Evolutionary conservation across 345 rosid genomes (phyloP), one percentile per base, ranked within the genome.

Genomic region (Mangifera indica): DNA sequence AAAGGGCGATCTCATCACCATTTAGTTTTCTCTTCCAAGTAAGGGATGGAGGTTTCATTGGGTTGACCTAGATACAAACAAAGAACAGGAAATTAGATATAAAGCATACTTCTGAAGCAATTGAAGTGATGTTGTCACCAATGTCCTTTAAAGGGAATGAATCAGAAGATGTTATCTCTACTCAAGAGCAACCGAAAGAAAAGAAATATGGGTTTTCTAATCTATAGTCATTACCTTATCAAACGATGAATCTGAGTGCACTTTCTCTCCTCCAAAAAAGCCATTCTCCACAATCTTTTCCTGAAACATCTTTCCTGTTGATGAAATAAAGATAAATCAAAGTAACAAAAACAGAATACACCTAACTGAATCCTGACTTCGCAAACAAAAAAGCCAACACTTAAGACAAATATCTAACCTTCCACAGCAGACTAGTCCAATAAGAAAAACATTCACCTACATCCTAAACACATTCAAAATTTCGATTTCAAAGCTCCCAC

Each of bases 1-100:
- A 71, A 58, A 79, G 90, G 75, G 52, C 65, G 63, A 67, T 78
- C 63, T 20, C 63, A 32, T 80, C 78, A 51, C 81, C 64, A 66
- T 81, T 69, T 71, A 90, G 67, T 72, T 83, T 85, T 56, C 93
- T 80, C 74, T 82, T 81, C 97, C 93, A 91, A 55, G 97, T 85
- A 72, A 88, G 78, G 14, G 86, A 40, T 63, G 87, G 79, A 25
- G 87, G 91, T 75, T 84, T 79, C 61, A 72, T 84, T 0, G 88
- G 85, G 76, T 85, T 84, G 78, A 88, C 88, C 87, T 87, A 73
- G 62, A 75, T 66, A 60, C 26, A 70, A 26, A 72, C 12, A 69
- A 12, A 71, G 1, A 67, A 57, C 46, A 60, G 56, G 22, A 56
- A 66, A 56, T 49, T 21, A 48, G 60, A 61, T 21, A 20, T 46